A percentile compares a stretch with the other conserved stretches of the same genome.
Conservation (phyloP, 1,284 basidiomycete genomes). For the Fomes fomentarius region DNA sequence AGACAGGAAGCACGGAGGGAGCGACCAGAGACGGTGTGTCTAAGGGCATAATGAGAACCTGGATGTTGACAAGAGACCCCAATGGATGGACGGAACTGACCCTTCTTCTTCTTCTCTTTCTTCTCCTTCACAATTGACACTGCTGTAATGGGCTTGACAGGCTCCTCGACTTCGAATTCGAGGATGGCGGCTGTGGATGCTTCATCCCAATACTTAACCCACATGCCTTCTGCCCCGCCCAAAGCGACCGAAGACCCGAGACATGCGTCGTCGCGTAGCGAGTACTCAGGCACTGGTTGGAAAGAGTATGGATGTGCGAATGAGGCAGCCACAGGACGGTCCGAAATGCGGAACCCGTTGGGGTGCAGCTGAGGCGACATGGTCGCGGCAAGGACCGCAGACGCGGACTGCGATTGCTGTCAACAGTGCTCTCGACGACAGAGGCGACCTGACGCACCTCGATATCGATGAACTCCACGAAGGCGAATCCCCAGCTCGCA, state of each 20-base stretch:
- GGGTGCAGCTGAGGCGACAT: slow-evolving; percentile 86
- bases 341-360: slow-evolving; percentile 85
- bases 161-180: slow-evolving; percentile 79
- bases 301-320: slow-evolving; percentile 89
- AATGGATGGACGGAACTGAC: slow-evolving; percentile 33
- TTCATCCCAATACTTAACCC: slow-evolving; percentile 87
- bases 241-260: slow-evolving; percentile 63
- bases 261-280: slow-evolving; percentile 74
- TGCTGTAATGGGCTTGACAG: slow-evolving; percentile 40
- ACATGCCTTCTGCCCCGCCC: slow-evolving; percentile 70
- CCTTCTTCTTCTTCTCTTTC: slow-evolving; percentile 71
- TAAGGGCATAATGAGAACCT: not conserved
- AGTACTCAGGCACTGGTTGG: slow-evolving; percentile 73
- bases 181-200: slow-evolving; percentile 68
- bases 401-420: slow-evolving; percentile 55
- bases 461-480: slow-evolving; percentile 86
- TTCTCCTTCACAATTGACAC: slow-evolving; percentile 51
- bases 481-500: slow-evolving; percentile 89
- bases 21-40: slow-evolving; percentile 36
- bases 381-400: slow-evolving; percentile 74
- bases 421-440: slow-evolving; percentile 6
- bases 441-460: slow-evolving; percentile 53
- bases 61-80: not conserved
- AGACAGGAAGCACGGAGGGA: slow-evolving; percentile 70
- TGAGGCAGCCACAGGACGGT: slow-evolving; percentile 84